These are phyloP conservation scores for Triglochin maritima DNA, from an alignment of 106 monocot species.

Conservation along the genomic window DNA sequence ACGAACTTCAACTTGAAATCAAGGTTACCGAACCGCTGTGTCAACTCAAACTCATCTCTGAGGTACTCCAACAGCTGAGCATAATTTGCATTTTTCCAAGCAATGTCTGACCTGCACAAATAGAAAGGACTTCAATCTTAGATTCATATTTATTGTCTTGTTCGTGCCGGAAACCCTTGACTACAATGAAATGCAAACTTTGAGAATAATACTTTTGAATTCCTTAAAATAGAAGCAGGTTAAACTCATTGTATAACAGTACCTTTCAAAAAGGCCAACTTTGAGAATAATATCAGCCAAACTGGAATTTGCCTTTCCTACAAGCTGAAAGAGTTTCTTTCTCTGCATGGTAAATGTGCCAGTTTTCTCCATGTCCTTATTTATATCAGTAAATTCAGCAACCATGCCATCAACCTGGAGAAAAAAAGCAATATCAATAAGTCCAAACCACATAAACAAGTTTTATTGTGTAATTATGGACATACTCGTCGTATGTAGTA, in stretches of 20 bases:
- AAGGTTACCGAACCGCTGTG: slow-evolving; percentile 85
- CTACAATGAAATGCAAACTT: background rate
- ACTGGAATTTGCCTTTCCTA: slow-evolving; percentile 76
- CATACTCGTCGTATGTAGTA: slow-evolving; percentile 61
- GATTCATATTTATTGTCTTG: background rate
- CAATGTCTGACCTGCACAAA: slow-evolving; percentile 76
- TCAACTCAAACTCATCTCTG: slow-evolving; percentile 82
- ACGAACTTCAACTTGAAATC: slow-evolving; percentile 96
- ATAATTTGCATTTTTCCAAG: slow-evolving; percentile 97
- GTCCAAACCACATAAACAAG: no score
- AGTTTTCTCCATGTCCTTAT: slow-evolving; percentile 70
- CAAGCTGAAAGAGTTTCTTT: slow-evolving; percentile 81
- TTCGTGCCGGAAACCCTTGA: background rate
- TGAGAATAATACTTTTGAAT: no score
- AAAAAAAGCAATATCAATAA: background rate
- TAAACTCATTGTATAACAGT: background rate
- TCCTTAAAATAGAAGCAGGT: no score
- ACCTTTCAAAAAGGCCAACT: slow-evolving; percentile 78
- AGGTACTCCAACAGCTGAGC: slow-evolving; percentile 99
- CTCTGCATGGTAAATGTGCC: slow-evolving; percentile 80
- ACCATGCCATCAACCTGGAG: slow-evolving; percentile 84
- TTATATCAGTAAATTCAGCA: slow-evolving; percentile 76
- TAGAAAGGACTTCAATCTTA: background rate
- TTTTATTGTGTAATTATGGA: background rate
- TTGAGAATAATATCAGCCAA: slow-evolving; percentile 79